Base-by-base conservation (phyloP, 805 yeast species). In the Lipomyces lipofer region DNA sequence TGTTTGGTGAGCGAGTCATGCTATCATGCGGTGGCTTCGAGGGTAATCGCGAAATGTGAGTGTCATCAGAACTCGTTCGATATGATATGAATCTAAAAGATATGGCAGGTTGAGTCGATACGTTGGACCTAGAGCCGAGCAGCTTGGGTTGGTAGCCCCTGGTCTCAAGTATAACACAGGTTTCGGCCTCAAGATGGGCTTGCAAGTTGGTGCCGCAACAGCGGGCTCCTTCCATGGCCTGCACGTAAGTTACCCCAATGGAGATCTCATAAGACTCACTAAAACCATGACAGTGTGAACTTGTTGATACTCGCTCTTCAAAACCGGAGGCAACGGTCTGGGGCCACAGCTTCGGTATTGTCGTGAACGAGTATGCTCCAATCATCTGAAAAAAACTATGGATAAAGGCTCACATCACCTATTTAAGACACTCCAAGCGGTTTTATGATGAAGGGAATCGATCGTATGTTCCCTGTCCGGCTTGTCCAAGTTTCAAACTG, bases 321-420 rank as follows among this genome's bases (percentile, higher is more conserved):
- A 40, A 40, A 10, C 44, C 44, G 9, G 44, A 40, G 30, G 44
- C 44, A 40, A 27, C 30, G 1, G 30, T 40, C 44, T 40, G 44
- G 44, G 44, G 44, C 15, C 44, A 40, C 30, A 40, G 30, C 44
- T 40, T 24, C 44, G 44, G 44, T 27, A 40, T 40, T 27, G 44
- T 40, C 17, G 44, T 40, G 10, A 40, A 40, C 44, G 30, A 35
- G 39, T 35, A 35, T n/a, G 39, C 21, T 35, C 36, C 36, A 32
- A 32, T 32, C 36, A 32, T 32, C 36, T 32, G 19, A 35, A 35
- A 35, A 35, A n/a, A n/a, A 35, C 19, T 4, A n/a, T 35, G 39
- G 39, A 15, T 15, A 35, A 35, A 35, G 39, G 8, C 39, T 35
- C 39, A 35, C 15, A 35, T 35, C 39, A 35, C 8, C 39, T 35